Percentiles rank a stretch among this genome's conserved stretches.
Conservation (phyloP, 1,284 basidiomycete genomes). For the Cryptococcus maquisensis region DNA sequence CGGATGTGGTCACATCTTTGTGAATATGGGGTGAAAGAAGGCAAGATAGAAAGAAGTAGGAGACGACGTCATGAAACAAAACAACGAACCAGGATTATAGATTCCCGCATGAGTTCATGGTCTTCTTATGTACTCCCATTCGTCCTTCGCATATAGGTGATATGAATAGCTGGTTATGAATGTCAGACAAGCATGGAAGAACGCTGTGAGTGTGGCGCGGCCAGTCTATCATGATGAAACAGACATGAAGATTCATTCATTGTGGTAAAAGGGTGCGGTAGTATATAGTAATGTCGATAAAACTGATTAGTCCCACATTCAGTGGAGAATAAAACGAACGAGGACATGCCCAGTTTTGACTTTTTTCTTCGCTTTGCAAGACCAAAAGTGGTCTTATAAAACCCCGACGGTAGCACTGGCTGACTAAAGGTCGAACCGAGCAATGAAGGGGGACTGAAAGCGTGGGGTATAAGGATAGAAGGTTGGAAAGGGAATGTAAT, state of each 20-base stretch:
- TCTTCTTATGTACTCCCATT: too few relatives aligned
- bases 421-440: conserved; percentile 30
- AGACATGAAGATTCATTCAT: background rate
- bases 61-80: too few relatives aligned
- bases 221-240: too few relatives aligned
- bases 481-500: background rate
- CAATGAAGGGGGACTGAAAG: conserved; percentile 40
- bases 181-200: too few relatives aligned
- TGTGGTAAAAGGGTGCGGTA: background rate
- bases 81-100: too few relatives aligned
- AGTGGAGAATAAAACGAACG: conserved; percentile 30
- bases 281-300: conserved; percentile 22
- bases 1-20: too few relatives aligned
- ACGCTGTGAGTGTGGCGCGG: too few relatives aligned
- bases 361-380: conserved; percentile 28
- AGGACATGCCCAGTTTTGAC: conserved; percentile 41
- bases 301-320: conserved; percentile 41
- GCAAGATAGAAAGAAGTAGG: background rate
- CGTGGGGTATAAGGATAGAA: conserved; percentile 9
- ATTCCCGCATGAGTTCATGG: too few relatives aligned
- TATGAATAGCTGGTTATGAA: too few relatives aligned
- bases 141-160: too few relatives aligned
- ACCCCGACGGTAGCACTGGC: conserved; percentile 28
- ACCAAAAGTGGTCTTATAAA: conserved; percentile 9
- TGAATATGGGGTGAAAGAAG: too few relatives aligned